Base-by-base conservation (phyloP, 768 basidiomycete species). In the Pisolithus marmoratus region DNA sequence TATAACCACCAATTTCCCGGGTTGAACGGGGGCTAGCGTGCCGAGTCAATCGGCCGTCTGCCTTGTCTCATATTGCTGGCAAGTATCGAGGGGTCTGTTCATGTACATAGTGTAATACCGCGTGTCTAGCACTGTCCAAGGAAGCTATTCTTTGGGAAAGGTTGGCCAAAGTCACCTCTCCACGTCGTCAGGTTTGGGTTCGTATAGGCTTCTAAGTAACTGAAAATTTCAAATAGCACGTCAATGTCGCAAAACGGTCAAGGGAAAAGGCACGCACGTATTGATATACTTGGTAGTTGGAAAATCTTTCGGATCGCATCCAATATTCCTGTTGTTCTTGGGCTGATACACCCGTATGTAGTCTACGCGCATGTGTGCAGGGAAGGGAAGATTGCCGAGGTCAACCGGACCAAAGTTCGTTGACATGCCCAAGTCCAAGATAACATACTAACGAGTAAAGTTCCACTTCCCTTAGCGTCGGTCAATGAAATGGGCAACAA, bases 281-380 rank as follows among this genome's bases (percentile, higher is more conserved):
- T 81, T 72, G 54, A 91, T 92, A 63, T 93, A 93, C 5, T 72
- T 67, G n/a, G 74, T 72, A 1, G 89, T 92, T 1, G 90, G 89
- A 60, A 78, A 82, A 40, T 73, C 70, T 22, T 70, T 66, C 4
- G 89, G 89, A 58, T 83, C 74, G 57, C 89, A 92, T 14, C 89
- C 89, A 52, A 88, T 74, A 59, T 89, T 87, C 44, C 77, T 74
- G n/a, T 73, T 65, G 46, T 79, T 67, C 44, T 72, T 63, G 23
- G 79, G 76, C 61, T 91, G 90, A 63, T 91, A 93, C 1, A 92
- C 85, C 37, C 89, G 76, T 54, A 83, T 71, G 55, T 78, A 82
- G 57, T 83, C 81, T 37, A 81, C 60, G 29, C 63, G 67, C 74
- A 82, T 69, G 41, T 72, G 71, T 4, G 63, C 66, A 5, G 81